phyloP scores from a whole-genome alignment of 2,329 filamentous ascomycete genomes.

The Ophiocordyceps polyrhachis-furcata region DNA sequence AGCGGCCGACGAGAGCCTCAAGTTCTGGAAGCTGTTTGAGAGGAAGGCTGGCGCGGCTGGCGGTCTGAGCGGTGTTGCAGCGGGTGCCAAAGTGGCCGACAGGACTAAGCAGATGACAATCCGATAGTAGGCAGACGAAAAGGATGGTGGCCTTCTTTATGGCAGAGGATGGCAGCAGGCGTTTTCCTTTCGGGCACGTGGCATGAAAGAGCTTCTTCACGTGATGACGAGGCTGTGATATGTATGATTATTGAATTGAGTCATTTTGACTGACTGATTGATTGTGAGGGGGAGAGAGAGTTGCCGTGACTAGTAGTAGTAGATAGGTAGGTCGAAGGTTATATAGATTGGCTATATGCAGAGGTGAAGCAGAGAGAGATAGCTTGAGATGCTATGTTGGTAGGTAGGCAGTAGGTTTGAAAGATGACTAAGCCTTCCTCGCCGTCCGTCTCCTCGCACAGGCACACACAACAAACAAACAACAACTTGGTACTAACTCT shows the following conservation, averaged over 20 bases:
- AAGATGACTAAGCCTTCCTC: neutral
- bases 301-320: neutral
- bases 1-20: slow-evolving; percentile 90
- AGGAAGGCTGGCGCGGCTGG: slow-evolving; percentile 71
- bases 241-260: neutral
- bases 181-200: slow-evolving; percentile 23
- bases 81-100: slow-evolving; percentile 56
- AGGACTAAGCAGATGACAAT: slow-evolving; percentile 94
- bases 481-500: too few species aligned
- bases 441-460: too few species aligned
- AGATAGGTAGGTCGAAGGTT: too few species aligned
- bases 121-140: slow-evolving; percentile 31
- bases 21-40: slow-evolving; percentile 99
- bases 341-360: too few species aligned
- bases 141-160: neutral
- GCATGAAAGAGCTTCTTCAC: slow-evolving; percentile 31
- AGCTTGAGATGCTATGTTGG: too few species aligned
- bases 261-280: too few species aligned
- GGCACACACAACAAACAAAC: too few species aligned
- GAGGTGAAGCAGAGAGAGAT: too few species aligned
- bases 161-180: slow-evolving; percentile 20
- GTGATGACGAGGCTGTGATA: slow-evolving; percentile 5
- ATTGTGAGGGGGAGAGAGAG: too few species aligned
- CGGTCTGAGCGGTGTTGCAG: slow-evolving; percentile 43
- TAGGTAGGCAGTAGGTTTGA: too few species aligned